These are phyloP conservation scores for Dioscorea cayenensis DNA, from an alignment of 116 monocot genomes.

Conservation along the genomic window DNA sequence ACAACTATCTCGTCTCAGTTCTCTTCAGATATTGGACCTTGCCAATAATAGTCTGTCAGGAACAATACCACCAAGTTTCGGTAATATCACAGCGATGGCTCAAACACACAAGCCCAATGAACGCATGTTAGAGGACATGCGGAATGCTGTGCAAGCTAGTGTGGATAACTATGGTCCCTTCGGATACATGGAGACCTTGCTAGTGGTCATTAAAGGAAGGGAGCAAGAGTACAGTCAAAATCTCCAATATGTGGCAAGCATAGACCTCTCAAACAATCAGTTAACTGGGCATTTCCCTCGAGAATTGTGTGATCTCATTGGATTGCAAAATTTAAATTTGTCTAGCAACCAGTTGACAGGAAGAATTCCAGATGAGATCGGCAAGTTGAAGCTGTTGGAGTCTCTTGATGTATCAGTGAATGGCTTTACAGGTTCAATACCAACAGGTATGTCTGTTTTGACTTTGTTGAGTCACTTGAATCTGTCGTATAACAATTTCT, in stretches of 20 bases:
- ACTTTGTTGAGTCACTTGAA: not conserved
- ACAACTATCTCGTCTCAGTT: conserved; percentile 1
- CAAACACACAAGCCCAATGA: not conserved
- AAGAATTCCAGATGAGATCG: not conserved
- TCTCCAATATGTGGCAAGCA: not conserved
- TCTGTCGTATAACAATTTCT: conserved; percentile 8
- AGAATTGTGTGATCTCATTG: conserved; percentile 6
- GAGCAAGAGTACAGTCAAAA: not conserved
- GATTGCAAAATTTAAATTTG: conserved; percentile 14
- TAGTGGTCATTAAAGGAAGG: not conserved
- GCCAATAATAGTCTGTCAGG: conserved; percentile 15
- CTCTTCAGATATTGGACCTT: conserved; percentile 16
- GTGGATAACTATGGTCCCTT: not conserved
- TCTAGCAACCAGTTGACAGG: conserved; percentile 11
- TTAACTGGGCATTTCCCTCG: conserved; percentile 5
- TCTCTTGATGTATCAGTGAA: conserved; percentile 14
- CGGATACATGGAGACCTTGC: not conserved
- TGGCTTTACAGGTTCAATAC: not conserved
- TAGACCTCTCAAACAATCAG: conserved; percentile 16
- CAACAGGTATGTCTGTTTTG: not conserved
- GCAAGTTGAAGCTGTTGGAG: not conserved
- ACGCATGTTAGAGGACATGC: not conserved
- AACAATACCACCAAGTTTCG: conserved; percentile 1
- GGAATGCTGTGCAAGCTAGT: not conserved
- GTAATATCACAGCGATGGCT: not conserved